A percentile compares a stretch with the other conserved stretches of the same genome.
Evolutionary conservation across 768 basidiomycete species (phyloP).

Genomic region (Leccinum arenicola): DNA sequence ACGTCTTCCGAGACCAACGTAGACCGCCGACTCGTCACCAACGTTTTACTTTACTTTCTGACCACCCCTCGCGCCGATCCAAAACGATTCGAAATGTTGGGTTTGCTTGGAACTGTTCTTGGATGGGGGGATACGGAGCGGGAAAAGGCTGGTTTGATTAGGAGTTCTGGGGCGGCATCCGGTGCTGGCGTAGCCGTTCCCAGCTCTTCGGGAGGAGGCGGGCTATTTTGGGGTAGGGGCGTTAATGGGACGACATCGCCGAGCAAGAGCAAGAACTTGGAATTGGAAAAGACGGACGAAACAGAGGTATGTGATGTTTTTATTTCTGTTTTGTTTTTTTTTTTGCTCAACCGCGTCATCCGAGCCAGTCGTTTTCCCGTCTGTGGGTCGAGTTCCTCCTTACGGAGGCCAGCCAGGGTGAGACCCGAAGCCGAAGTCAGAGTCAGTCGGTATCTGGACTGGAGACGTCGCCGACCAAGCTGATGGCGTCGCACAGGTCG

Average conservation of each 20-base stretch:
- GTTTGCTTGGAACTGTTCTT: constrained; percentile 84
- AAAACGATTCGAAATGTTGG: constrained; percentile 96
- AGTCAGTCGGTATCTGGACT: constrained; percentile 17
- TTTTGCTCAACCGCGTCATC: constrained; percentile 1
- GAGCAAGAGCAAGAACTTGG: constrained; percentile 40
- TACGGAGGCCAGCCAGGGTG: constrained; percentile 70
- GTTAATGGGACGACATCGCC: constrained; percentile 27
- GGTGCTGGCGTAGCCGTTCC: constrained; percentile 25
- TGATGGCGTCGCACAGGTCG: constrained; percentile 32
- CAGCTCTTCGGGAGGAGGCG: constrained; percentile 17
- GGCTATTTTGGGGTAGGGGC: constrained; percentile 21
- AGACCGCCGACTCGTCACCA: constrained; percentile 90
- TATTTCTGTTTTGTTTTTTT: neutral
- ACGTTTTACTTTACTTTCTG: constrained; percentile 88
- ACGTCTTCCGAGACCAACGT: constrained; percentile 85
- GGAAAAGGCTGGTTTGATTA: constrained; percentile 72
- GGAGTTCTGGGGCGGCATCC: constrained; percentile 50
- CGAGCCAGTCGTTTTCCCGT: constrained; percentile 89
- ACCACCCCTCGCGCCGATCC: constrained; percentile 86
- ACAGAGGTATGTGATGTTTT: constrained; percentile 56
- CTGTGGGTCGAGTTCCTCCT: constrained; percentile 98
- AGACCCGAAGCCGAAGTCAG: constrained; percentile 3
- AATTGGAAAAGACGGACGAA: constrained; percentile 78
- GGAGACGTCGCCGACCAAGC: constrained; percentile 16
- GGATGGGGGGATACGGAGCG: constrained; percentile 90